Base-by-base conservation (phyloP, 345 rosid genomes). In the Ailanthus altissimus region DNA sequence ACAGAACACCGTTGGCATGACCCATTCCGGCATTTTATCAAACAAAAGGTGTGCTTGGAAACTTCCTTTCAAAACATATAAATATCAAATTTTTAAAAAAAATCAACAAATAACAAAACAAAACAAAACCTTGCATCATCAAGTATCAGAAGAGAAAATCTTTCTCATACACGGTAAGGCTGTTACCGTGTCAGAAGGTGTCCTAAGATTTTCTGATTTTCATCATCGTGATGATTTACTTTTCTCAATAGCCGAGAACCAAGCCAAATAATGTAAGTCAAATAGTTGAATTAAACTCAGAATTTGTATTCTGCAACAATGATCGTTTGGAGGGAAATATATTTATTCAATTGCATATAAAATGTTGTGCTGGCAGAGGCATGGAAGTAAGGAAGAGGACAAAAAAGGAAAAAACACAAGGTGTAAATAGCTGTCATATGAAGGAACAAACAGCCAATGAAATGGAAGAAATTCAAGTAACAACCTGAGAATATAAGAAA, bases 141-240 rank as follows among this genome's bases (percentile, higher is more conserved):
- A 77, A 82, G 79, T 28, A 84, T 85, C 83, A 85, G 88, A 81
- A 56, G 47, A 7, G 68, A 57, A 66, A 77, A 61, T 82, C 83
- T 28, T 85, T 87, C 87, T 83, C 90, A 83, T 83, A 72, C 88
- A 83, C 87, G 78, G 83, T 10, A 65, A 32, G 68, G 32, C 8
- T 69, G 4, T 28, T 45, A 71, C 83, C 70, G 90, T 74, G 84
- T 87, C 90, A 85, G 83, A 87, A 82, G 87, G 90, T 87, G 88
- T 83, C 87, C 87, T 82, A 80, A 82, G 88, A 85, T 83, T 80
- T 84, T 78, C 61, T 76, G 70, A 80, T 78, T 83, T 46, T 85
- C 85, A 76, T 85, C 90, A 85, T 81, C 81, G 78, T 76, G 75
- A 64, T 64, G 20, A n/a, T n/a, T n/a, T 36, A 9, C 72, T 5